A percentile compares a stretch with the other conserved stretches of the same genome.
These are phyloP conservation scores for Ballota nigra DNA, from an alignment of 257 asterid species.

Conservation along the genomic window DNA sequence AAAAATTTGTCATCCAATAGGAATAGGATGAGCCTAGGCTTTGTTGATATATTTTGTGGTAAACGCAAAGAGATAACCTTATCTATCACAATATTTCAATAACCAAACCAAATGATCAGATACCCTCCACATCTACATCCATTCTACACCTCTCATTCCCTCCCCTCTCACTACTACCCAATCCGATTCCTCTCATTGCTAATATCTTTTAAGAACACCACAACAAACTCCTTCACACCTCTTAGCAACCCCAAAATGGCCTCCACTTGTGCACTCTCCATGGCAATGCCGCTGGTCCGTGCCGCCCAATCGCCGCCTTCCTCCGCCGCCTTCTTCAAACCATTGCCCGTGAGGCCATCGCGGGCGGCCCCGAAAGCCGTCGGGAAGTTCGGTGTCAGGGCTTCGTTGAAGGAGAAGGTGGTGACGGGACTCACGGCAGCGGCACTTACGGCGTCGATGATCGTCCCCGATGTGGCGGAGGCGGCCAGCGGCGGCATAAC, in stretches of 20 bases:
- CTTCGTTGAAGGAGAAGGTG: constrained; percentile 59
- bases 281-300: constrained; percentile 41
- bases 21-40: not conserved
- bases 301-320: constrained; percentile 22
- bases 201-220: not conserved
- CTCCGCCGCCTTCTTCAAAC: constrained; percentile 43
- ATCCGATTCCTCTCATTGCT: not conserved
- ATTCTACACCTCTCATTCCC: constrained; percentile 21
- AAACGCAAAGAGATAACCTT: constrained; percentile 37
- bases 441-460: constrained; percentile 54
- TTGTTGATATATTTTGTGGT: not conserved
- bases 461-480: constrained; percentile 59
- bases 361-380: constrained; percentile 22
- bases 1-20: not conserved
- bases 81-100: constrained; percentile 35
- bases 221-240: not conserved
- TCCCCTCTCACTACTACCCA: too few relatives aligned
- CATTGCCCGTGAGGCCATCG: constrained; percentile 35
- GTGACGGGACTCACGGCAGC: constrained; percentile 62
- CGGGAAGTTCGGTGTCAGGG: constrained; percentile 46
- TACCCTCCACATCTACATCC: not conserved
- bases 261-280: constrained; percentile 50
- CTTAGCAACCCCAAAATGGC: constrained; percentile 29
- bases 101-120: constrained; percentile 12
- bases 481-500: constrained; percentile 45